These are phyloP conservation scores for Nyssa sinensis DNA, from an alignment of 148 eudicot genomes.

Conservation along the genomic window DNA sequence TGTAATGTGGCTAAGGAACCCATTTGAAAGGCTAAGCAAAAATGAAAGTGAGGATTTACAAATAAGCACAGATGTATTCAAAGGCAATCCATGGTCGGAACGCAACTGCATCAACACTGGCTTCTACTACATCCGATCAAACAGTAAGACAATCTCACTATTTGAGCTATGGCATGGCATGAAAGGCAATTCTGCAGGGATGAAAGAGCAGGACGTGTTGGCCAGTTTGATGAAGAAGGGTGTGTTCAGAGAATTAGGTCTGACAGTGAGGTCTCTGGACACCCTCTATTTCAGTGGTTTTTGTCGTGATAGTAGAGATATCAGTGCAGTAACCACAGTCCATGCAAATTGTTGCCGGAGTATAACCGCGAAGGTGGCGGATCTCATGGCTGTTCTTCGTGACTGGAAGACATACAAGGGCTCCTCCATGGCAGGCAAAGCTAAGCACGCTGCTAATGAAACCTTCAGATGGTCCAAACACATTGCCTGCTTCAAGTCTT, in stretches of 20 bases:
- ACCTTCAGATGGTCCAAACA: conserved; percentile 34
- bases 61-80: conserved; percentile 28
- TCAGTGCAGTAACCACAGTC: conserved; percentile 30
- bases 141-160: conserved; percentile 34
- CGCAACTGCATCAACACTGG: conserved; percentile 45
- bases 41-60: conserved; percentile 28
- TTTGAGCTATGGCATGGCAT: conserved; percentile 39
- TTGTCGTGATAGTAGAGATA: conserved; percentile 27
- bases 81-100: conserved; percentile 18
- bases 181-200: conserved; percentile 37
- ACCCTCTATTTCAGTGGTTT: conserved; percentile 48
- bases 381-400: conserved; percentile 22
- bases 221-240: conserved; percentile 22
- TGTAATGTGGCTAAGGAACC: conserved; percentile 54
- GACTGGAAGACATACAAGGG: conserved; percentile 28
- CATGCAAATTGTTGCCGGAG: conserved; percentile 53
- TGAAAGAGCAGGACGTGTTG: conserved; percentile 50
- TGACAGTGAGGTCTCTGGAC: conserved; percentile 21
- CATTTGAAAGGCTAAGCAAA: conserved; percentile 31
- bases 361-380: conserved; percentile 38
- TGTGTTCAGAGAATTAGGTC: conserved; percentile 11
- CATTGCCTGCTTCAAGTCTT: conserved; percentile 25
- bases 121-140: conserved; percentile 47
- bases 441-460: not conserved
- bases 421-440: not conserved